These are phyloP conservation scores for Micractinium sp. DNA, from an alignment of 139 green algal species.

Conservation along the genomic window DNA sequence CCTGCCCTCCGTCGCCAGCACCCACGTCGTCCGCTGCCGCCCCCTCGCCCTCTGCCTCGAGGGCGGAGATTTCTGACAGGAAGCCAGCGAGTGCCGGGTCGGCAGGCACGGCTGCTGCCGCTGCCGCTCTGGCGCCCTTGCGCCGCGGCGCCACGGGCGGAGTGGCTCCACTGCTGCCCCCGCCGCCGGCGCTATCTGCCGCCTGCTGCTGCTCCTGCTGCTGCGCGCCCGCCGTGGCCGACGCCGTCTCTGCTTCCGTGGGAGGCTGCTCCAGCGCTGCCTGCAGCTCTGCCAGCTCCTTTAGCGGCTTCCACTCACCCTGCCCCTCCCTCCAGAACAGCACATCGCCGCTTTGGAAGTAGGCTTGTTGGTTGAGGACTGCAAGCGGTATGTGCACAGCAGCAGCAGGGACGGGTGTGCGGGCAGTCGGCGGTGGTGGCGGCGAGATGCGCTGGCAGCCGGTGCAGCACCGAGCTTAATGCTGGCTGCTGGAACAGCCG, in stretches of 20 bases:
- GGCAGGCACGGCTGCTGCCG: not conserved
- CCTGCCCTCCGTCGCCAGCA: not conserved
- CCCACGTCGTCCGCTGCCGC: not conserved
- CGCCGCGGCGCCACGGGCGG: not conserved
- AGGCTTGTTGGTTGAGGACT: conserved; percentile 35
- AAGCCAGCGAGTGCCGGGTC: conserved; percentile 66
- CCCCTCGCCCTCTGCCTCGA: conserved; percentile 45
- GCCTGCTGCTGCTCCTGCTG: not conserved
- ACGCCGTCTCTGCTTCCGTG: not conserved
- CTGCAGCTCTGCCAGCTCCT: conserved; percentile 35
- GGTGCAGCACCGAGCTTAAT: not conserved
- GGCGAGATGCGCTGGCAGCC: not conserved
- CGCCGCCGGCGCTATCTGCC: not conserved
- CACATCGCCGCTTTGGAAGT: conserved; percentile 33
- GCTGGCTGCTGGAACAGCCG: not conserved
- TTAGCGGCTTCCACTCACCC: conserved; percentile 46
- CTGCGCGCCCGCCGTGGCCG: not conserved
- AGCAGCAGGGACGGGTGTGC: not conserved
- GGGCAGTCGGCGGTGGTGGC: not conserved
- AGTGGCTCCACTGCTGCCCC: not conserved
- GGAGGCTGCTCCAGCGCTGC: conserved; percentile 11
- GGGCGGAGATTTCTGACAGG: conserved; percentile 67
- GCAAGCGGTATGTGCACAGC: not conserved
- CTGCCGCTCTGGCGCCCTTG: not conserved
- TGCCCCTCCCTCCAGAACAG: conserved; percentile 58